Percentiles rank a stretch among this genome's conserved stretches.
These are phyloP conservation scores for Pachysandra terminalis DNA, from an alignment of 164 flowering plant genomes.

Conservation along the genomic window DNA sequence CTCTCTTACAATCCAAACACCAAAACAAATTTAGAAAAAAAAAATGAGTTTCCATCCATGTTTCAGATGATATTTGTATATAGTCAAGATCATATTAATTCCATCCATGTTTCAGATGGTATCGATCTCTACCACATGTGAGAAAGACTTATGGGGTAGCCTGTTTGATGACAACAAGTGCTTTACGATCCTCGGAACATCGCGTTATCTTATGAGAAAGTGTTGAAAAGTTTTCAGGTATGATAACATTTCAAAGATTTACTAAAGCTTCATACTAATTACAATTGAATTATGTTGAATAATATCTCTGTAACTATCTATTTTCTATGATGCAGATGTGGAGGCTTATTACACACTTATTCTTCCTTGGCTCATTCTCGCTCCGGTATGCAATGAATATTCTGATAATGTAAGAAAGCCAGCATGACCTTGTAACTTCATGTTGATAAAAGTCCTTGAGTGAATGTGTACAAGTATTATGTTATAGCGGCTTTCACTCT, in stretches of 20 bases:
- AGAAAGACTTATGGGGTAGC: constrained; percentile 45
- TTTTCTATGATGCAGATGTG: constrained; percentile 38
- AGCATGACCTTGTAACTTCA: not conserved
- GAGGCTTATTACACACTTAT: constrained; percentile 59
- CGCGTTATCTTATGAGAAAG: constrained; percentile 23
- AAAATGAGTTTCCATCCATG: too few species aligned
- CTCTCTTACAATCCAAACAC: too few species aligned
- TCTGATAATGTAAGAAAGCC: constrained; percentile 38
- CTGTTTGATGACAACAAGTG: constrained; percentile 46
- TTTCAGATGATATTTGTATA: too few species aligned
- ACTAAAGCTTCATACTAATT: not conserved
- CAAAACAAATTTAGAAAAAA: too few species aligned
- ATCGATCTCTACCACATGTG: constrained; percentile 51
- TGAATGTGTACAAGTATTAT: too few species aligned
- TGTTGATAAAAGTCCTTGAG: too few species aligned
- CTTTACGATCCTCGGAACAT: constrained; percentile 19
- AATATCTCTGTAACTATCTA: not conserved
- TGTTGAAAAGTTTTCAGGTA: constrained; percentile 44
- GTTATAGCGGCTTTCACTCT: too few species aligned
- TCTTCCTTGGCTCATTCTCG: constrained; percentile 52
- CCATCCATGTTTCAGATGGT: constrained; percentile 34
- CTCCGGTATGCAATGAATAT: constrained; percentile 38
- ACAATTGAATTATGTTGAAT: too few species aligned
- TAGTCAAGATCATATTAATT: too few species aligned
- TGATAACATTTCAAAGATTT: too few species aligned